These are phyloP conservation scores for Dillenia suffruticosa DNA, from an alignment of 164 flowering plant species.

Conservation along the genomic window DNA sequence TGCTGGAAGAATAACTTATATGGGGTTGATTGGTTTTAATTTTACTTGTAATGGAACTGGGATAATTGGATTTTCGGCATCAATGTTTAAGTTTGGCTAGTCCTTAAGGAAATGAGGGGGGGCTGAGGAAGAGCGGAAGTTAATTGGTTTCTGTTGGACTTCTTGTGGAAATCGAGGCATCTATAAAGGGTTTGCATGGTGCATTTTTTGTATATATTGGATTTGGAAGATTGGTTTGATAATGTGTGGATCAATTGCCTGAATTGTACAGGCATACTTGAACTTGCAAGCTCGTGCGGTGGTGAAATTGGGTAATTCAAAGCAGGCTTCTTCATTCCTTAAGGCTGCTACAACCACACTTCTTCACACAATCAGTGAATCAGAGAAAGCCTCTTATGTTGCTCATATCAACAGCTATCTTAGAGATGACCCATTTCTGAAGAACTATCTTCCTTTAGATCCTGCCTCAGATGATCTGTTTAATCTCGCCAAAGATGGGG, in stretches of 20 bases:
- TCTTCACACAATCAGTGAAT: constrained; percentile 71
- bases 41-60: too few relatives aligned
- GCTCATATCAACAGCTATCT: constrained; percentile 85
- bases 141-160: too few relatives aligned
- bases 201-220: not conserved
- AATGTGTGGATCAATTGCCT: constrained; percentile 1
- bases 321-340: constrained; percentile 63
- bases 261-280: constrained; percentile 48
- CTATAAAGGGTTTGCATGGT: too few relatives aligned
- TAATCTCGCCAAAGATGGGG: constrained; percentile 84
- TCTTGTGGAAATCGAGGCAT: too few relatives aligned
- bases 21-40: too few relatives aligned
- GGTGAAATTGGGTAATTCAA: constrained; percentile 49
- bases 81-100: too few relatives aligned
- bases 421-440: constrained; percentile 74
- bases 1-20: too few relatives aligned
- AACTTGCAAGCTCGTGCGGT: constrained; percentile 56
- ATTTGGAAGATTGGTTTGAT: constrained; percentile 3
- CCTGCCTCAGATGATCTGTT: constrained; percentile 64
- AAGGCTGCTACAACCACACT: constrained; percentile 77
- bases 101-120: too few relatives aligned
- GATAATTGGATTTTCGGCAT: too few relatives aligned
- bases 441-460: constrained; percentile 74
- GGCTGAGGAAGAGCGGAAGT: too few relatives aligned
- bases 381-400: constrained; percentile 79